A percentile compares a stretch with the other conserved stretches of the same genome.
Evolutionary conservation across 116 monocot genomes (phyloP).

Genomic region (Trichopus zeylanicus): DNA sequence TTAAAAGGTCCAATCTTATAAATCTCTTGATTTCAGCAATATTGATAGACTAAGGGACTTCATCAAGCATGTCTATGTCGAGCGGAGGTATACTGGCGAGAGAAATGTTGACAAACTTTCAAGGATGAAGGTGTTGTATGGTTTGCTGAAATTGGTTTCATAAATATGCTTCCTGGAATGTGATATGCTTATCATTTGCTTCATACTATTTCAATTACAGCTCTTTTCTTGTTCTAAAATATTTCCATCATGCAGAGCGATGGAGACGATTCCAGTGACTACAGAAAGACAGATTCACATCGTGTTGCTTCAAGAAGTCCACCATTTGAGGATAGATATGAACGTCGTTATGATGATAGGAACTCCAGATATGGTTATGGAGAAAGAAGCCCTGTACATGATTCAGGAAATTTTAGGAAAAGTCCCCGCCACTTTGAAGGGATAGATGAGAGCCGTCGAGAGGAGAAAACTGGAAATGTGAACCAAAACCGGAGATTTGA

Average conservation of each 20-base stretch:
- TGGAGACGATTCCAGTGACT: background rate
- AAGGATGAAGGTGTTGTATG: slow-evolving; percentile 42
- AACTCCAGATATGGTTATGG: slow-evolving; percentile 22
- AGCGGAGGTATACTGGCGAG: slow-evolving; percentile 74
- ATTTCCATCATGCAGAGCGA: background rate
- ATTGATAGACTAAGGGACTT: slow-evolving; percentile 76
- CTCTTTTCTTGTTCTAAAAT: background rate
- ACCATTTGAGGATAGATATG: background rate
- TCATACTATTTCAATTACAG: no score
- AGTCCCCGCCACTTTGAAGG: slow-evolving; percentile 59
- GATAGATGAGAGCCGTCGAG: slow-evolving; percentile 47
- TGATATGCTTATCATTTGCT: background rate
- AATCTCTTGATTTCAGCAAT: slow-evolving; percentile 51
- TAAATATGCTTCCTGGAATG: background rate
- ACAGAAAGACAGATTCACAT: background rate
- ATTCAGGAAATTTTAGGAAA: slow-evolving; percentile 46
- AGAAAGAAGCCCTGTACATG: slow-evolving; percentile 51
- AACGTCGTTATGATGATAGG: background rate
- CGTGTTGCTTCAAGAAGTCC: background rate
- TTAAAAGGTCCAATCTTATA: slow-evolving; percentile 6
- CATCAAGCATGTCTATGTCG: slow-evolving; percentile 92
- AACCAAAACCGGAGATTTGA: slow-evolving; percentile 40
- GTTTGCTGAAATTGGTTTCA: background rate
- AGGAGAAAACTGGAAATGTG: slow-evolving; percentile 45
- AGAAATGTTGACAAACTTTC: slow-evolving; percentile 37